Conservation (phyloP, 306 rosid species). For the Pterocarpus santalinus region DNA sequence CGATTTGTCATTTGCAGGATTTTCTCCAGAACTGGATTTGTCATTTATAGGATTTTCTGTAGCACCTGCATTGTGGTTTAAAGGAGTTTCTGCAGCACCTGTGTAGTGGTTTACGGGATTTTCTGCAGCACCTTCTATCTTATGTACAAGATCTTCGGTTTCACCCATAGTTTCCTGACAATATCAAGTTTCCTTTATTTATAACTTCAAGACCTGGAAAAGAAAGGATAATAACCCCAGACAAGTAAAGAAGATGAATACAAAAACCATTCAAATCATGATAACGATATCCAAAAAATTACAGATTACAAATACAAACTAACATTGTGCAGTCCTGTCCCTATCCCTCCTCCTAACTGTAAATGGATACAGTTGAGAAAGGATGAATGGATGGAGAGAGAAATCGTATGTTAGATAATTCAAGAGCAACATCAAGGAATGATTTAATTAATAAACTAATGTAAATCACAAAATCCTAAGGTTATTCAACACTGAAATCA, state of each 20-base stretch:
- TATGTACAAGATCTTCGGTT: constrained; percentile 46
- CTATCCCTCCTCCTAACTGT: constrained; percentile 10
- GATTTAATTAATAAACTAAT: neutral
- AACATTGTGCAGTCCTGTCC: neutral
- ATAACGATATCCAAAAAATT: constrained; percentile 28
- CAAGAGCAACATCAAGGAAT: neutral
- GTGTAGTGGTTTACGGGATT: constrained; percentile 36
- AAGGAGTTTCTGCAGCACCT: constrained; percentile 46
- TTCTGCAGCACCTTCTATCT: constrained; percentile 52
- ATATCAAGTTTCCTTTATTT: constrained; percentile 33
- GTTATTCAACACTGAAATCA: constrained; percentile 19
- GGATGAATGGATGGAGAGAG: neutral
- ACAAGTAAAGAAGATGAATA: neutral
- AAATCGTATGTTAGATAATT: neutral
- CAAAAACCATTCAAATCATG: constrained; percentile 23
- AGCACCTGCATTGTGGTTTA: constrained; percentile 44
- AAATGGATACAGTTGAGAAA: constrained; percentile 32
- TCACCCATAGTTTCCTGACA: constrained; percentile 14
- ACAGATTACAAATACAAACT: constrained; percentile 24
- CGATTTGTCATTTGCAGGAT: constrained; percentile 36
- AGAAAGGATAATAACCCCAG: constrained; percentile 25
- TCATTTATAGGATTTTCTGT: neutral
- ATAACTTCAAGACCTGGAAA: constrained; percentile 40
- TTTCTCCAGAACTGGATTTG: constrained; percentile 15
- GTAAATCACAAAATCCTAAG: constrained; percentile 24